Percentiles rank a stretch among this genome's conserved stretches.
These are phyloP conservation scores for Mortierella sp. DNA, from an alignment of 371 early-diverging fungal genomes.

Conservation along the genomic window DNA sequence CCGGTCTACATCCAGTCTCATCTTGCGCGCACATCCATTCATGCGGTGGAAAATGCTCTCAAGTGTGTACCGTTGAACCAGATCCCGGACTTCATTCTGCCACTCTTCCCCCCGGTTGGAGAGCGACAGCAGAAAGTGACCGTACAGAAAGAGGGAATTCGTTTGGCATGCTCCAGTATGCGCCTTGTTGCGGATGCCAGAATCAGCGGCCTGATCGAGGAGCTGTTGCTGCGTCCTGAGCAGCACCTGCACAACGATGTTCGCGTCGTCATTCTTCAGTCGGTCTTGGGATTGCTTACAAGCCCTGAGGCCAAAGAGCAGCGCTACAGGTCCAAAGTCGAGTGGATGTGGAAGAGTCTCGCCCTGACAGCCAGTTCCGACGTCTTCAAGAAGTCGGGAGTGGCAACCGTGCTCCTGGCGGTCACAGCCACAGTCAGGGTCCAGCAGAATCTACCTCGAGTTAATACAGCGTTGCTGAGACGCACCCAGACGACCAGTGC, in stretches of 20 bases:
- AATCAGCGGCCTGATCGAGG: constrained; percentile 24
- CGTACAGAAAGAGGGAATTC: constrained; percentile 49
- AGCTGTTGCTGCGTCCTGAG: constrained; percentile 24
- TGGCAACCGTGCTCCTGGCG: constrained; percentile 33
- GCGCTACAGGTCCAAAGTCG: constrained; percentile 11
- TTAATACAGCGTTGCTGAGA: not conserved
- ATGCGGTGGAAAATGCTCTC: constrained; percentile 53
- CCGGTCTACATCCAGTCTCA: constrained; percentile 46
- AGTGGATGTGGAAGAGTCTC: constrained; percentile 37
- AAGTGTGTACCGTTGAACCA: constrained; percentile 24
- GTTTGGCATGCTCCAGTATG: constrained; percentile 40
- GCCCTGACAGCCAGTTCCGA: constrained; percentile 18
- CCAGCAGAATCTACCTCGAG: not conserved
- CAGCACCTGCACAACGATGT: constrained; percentile 26
- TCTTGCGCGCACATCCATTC: constrained; percentile 50
- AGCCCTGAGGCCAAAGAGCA: constrained; percentile 32
- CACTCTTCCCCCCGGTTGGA: constrained; percentile 34
- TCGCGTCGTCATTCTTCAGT: constrained; percentile 31
- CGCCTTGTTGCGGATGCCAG: constrained; percentile 17
- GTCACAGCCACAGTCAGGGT: constrained; percentile 4
- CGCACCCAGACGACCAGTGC: not conserved
- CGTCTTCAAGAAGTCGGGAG: constrained; percentile 28
- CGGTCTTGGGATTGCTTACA: constrained; percentile 25
- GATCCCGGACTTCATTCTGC: constrained; percentile 37
- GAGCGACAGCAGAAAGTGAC: constrained; percentile 42